Evolutionary conservation across 805 yeast species (phyloP).

Genomic region (Candida sonorensis): DNA sequence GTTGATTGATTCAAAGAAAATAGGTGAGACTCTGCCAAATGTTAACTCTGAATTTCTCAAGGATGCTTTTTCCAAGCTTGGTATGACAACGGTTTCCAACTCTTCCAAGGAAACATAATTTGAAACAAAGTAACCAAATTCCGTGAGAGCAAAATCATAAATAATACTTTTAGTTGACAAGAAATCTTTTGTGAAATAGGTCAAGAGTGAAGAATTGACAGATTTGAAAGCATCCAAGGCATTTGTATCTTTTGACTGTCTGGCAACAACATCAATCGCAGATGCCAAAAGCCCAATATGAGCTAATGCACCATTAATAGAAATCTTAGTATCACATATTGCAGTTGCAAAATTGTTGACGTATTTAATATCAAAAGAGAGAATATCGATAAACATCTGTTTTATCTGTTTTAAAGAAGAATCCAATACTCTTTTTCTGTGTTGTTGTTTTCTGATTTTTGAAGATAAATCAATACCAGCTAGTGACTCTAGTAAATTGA

Average conservation of each 20-base stretch:
- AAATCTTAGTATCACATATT: conserved; percentile 12
- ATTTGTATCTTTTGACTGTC: not conserved
- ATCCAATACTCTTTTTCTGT: conserved; percentile 32
- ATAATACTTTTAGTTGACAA: conserved; percentile 26
- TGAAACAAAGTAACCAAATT: conserved; percentile 13
- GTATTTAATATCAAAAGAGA: conserved; percentile 14
- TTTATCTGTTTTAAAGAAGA: conserved; percentile 27
- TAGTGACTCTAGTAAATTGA: conserved; percentile 30
- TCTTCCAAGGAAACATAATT: conserved; percentile 6
- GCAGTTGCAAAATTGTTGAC: conserved; percentile 4
- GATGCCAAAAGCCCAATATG: conserved; percentile 17
- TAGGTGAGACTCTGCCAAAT: conserved; percentile 47
- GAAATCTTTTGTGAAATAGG: conserved; percentile 30
- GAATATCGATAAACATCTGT: conserved; percentile 12
- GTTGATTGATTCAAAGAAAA: conserved; percentile 34
- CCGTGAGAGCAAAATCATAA: conserved; percentile 9
- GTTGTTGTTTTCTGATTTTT: conserved; percentile 27
- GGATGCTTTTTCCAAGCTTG: conserved; percentile 65
- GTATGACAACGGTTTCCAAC: conserved; percentile 22
- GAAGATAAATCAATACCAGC: conserved; percentile 29
- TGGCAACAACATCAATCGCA: not conserved
- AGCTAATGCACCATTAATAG: conserved; percentile 15
- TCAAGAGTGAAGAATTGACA: conserved; percentile 12
- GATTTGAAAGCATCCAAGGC: conserved; percentile 9
- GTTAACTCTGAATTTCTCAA: conserved; percentile 74